Percentiles rank a stretch among this genome's conserved stretches.
phyloP scores from a whole-genome alignment of 2,329 filamentous ascomycete genomes.

The Neonectria coccinea region DNA sequence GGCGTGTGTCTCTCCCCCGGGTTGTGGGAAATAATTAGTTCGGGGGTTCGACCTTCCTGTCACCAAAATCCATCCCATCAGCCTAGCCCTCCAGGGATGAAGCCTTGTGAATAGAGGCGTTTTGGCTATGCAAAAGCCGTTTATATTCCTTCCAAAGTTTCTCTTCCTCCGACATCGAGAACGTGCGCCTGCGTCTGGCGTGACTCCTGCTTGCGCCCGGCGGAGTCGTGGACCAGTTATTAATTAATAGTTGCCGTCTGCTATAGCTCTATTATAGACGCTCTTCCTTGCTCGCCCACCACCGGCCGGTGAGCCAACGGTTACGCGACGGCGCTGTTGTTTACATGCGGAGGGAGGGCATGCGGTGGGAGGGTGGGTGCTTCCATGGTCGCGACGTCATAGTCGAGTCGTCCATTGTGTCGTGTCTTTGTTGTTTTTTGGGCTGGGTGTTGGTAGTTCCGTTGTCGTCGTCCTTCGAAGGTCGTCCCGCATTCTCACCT shows the following conservation, averaged over 20 bases:
- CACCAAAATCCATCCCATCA: not conserved
- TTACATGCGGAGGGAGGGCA: not conserved
- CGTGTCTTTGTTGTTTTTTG: not conserved
- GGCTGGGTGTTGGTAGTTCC: not conserved
- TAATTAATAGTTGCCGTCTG: slow-evolving; percentile 12
- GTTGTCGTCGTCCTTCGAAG: not conserved
- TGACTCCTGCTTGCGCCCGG: slow-evolving; percentile 24
- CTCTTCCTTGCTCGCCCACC: not conserved
- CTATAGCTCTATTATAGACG: slow-evolving; percentile 16
- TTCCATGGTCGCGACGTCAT: slow-evolving; percentile 4
- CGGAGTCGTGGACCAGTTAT: slow-evolving; percentile 3
- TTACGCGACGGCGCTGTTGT: not conserved
- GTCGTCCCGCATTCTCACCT: not conserved
- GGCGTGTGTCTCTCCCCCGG: not conserved
- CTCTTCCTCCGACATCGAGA: slow-evolving; percentile 5
- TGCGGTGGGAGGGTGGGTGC: not conserved
- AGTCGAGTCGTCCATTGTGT: not conserved
- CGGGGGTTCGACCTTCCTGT: not conserved
- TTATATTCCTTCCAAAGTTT: not conserved
- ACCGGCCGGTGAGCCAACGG: not conserved
- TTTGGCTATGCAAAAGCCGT: slow-evolving; percentile 5
- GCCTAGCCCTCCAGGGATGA: slow-evolving; percentile 11
- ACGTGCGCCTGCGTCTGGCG: slow-evolving; percentile 11
- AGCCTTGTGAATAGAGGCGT: not conserved
- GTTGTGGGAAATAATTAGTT: slow-evolving; percentile 9